Evolutionary conservation across 1,284 basidiomycete genomes (phyloP), one percentile per base, ranked within the genome.

Genomic region (Sutorius eximius): DNA sequence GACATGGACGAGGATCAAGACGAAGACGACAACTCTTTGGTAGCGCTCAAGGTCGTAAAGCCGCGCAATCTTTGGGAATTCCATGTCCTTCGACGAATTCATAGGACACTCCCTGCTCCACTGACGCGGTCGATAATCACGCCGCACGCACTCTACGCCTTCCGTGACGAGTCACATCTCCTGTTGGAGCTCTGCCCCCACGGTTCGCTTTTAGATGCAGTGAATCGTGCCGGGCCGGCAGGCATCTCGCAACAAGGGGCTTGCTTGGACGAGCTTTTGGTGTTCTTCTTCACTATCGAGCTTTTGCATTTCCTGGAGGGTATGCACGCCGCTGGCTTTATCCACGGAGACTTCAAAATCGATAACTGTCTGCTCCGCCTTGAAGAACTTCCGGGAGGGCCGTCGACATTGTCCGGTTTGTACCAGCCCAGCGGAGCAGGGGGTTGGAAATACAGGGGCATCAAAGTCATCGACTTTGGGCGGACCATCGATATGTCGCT

Each of bases 311-410:
- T 91, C 12, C 74, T 98, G 46, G 93, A 97, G 67, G 86, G 80
- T 22, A 81, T 98, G 70, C 97, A 99, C 71, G 58, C 71, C 10
- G 77, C 80, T 0, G 89, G 91, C 16, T 89, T 98, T 74, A 90
- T 99, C 61, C 97, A 99, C 66, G 96, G 97, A 41, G 97, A 99
- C 75, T 81, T 99, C 63, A 99, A 99, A 80, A 98, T 98, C 69
- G 97, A 99, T 77, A 99, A 99, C 73, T 98, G 95, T 70, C 81
- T 99, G 13, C 77, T 99, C 9, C 86, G 97, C 5, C 79, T 99
- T 29, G 91, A 94, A 62, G 87, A 93, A 49, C 83, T 91, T 3
- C 86, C 89, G 0, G 86, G 85, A 16, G 86, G 85, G 2, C 73
- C 79, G 0, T 76, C 84, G 3, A 77, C 82, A 0, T 95, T 96